Evolutionary conservation across 2,329 filamentous ascomycete species (phyloP).

Genomic region (Cadophora gregata): DNA sequence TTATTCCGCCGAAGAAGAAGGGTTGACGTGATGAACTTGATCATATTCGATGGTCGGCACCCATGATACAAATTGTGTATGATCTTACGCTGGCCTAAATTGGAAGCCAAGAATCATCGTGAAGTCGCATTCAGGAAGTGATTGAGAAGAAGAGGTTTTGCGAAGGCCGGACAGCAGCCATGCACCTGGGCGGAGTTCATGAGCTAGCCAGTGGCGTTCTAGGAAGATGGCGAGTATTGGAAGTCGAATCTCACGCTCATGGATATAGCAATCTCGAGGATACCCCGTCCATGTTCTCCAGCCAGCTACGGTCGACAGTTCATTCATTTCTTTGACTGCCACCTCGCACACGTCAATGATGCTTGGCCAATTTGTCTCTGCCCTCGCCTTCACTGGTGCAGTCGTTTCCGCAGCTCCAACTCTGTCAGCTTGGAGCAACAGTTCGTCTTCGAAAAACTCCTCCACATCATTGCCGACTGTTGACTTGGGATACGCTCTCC

Average conservation of each 20-base stretch:
- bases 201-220: not conserved
- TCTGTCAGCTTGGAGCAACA: not conserved
- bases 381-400: conserved; percentile 12
- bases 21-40: not conserved
- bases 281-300: not conserved
- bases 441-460: not conserved
- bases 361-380: conserved; percentile 3
- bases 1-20: not conserved
- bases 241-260: not conserved
- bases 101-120: not conserved
- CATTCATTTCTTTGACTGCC: not conserved
- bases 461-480: conserved; percentile 9
- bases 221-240: not conserved
- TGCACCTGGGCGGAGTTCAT: not conserved
- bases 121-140: not conserved
- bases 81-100: not conserved
- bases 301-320: conserved; percentile 1
- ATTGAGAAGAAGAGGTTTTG: not conserved
- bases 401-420: conserved; percentile 14
- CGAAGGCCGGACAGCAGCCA: not conserved
- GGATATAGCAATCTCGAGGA: not conserved
- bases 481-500: conserved; percentile 22
- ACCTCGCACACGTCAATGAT: not conserved
- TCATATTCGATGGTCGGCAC: not conserved
- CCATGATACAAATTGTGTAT: not conserved